Base-by-base conservation (phyloP, 2,329 filamentous ascomycete genomes). In the Colletotrichum somersetense region DNA sequence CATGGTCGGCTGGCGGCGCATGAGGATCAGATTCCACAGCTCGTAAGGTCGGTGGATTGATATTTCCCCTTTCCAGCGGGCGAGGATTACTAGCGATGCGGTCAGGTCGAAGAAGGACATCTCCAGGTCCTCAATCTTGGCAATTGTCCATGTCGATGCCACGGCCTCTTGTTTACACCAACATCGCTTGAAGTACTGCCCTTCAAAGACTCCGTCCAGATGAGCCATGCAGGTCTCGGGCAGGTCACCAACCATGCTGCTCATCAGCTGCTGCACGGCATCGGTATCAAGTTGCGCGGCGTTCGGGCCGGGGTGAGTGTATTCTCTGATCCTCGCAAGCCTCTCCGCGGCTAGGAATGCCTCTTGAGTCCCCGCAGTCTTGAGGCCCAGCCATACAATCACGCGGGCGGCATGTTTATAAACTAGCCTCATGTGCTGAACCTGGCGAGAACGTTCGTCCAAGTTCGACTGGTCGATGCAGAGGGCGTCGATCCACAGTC, bases 401-500 rank as follows among this genome's bases (percentile, higher is more conserved):
- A 73, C 71, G 20, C 26, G 61, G 3, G 62, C 40, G 30, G 71
- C 71, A 35, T 71, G 33, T 30, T 66, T 73, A 2, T 71, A 73
- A 11, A 71, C 67, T 20, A 73, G 57, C n/a, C 61, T 57, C 67
- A 73, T 73, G 61, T 67, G 62, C 42, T 73, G 71, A 16, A 73
- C 67, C 62, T 59, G 67, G 12, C 61, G 55, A 57, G 71, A 50
- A n/a, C 67, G 67, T 44, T 73, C 62, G 23, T 66, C 56, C 33
- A 71, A 33, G 52, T 73, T 59, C 11, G 61, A 64, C 66, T 77
- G 77, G 12, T 76, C 66, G 14, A 78, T 78, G 44, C 77, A 78
- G 5, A 77, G 64, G 6, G 75, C 75, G 59, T 78, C 76, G n/a
- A 78, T 76, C 75, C 76, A 78, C 5, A 77, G 35, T 48, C 58